Conservation (phyloP, 768 basidiomycete species). For the Lanmaoa rubissima region DNA sequence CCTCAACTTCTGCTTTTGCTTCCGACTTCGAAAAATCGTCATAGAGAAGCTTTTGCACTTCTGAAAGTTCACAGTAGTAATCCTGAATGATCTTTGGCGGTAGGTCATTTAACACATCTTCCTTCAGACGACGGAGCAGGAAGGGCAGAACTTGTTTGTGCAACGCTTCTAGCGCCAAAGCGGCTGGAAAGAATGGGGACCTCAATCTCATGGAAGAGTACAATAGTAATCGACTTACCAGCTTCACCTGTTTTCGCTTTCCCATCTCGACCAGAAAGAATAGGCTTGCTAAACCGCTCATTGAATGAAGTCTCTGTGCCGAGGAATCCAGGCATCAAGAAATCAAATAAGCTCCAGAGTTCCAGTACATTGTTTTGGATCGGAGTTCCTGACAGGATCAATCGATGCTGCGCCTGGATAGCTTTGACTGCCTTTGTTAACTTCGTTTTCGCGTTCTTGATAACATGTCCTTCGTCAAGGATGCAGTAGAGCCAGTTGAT, state of each 20-base stretch:
- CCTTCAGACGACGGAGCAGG: slow-evolving; percentile 92
- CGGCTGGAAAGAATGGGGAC: slow-evolving; percentile 52
- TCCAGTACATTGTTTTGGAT: slow-evolving; percentile 99
- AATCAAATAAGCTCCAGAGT: slow-evolving; percentile 98
- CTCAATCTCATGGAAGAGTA: background rate
- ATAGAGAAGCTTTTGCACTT: slow-evolving; percentile 90
- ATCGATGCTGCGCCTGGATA: slow-evolving; percentile 85
- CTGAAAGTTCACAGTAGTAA: slow-evolving; percentile 97
- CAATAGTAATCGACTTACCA: slow-evolving; percentile 50
- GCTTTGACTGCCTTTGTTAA: slow-evolving; percentile 94
- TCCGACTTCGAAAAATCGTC: slow-evolving; percentile 89
- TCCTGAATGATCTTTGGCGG: slow-evolving; percentile 99
- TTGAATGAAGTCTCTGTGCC: slow-evolving; percentile 95
- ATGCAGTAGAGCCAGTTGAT: slow-evolving; percentile 94
- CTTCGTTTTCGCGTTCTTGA: slow-evolving; percentile 99
- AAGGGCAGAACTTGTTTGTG: slow-evolving; percentile 99
- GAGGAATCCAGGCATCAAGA: slow-evolving; percentile 98
- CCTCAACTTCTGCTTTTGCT: slow-evolving; percentile 61
- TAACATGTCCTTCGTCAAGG: slow-evolving; percentile 96
- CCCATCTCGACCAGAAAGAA: slow-evolving; percentile 90
- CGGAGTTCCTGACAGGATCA: slow-evolving; percentile 95
- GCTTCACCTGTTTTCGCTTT: slow-evolving; percentile 95
- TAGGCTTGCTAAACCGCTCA: slow-evolving; percentile 94
- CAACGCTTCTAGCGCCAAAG: slow-evolving; percentile 89
- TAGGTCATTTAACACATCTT: slow-evolving; percentile 92